Base-by-base conservation (phyloP, 208 protist species). In the Porcisia hertigi region DNA sequence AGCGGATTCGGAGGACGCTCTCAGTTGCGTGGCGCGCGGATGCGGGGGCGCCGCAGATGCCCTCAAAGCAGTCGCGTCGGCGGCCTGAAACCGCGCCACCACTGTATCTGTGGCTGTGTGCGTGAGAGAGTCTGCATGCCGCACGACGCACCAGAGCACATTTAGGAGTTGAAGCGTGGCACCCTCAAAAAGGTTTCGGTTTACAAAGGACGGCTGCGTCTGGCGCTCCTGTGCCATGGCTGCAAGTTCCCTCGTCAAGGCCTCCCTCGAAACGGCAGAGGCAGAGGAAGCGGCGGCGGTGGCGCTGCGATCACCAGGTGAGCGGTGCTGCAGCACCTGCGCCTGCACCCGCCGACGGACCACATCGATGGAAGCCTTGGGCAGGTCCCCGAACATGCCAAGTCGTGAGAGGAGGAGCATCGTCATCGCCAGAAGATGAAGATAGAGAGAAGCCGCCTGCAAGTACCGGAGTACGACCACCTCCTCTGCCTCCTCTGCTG, bases 131-230 rank as follows among this genome's bases (percentile, higher is more conserved):
- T 96, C 92, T 7, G 81, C 66, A 69, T 94, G 90, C 2, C 80
- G 81, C 36, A 87, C 54, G 11, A 92, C 20, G 36, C 78, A 77
- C 63, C 74, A 80, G 11, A 73, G 54, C 25, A 94, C 92, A 73
- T 96, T 96, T 20, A 94, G 58, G 58, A 86, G 89, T 80, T 94
- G 90, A 62, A 94, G 82, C 49, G 90, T 69, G 23, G 89, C 85
- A 5, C 75, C 80, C 52, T 94, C 92, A 18, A 93, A 72, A 18
- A 87, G 47, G 71, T 93, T 92, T 6, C 62, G 54, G 65, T 92
- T 92, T 23, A 94, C 87, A 14, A 47, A 39, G 5, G 65, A 78
- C n/a, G 75, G 70, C 62, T 83, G 73, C 55, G 87, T 90, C 78
- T 93, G 87, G 7, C 86, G 88, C 11, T 69, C 49, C 52, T 79